Conservation (phyloP, 2,329 filamentous ascomycete species). For the Claviceps sp. region DNA sequence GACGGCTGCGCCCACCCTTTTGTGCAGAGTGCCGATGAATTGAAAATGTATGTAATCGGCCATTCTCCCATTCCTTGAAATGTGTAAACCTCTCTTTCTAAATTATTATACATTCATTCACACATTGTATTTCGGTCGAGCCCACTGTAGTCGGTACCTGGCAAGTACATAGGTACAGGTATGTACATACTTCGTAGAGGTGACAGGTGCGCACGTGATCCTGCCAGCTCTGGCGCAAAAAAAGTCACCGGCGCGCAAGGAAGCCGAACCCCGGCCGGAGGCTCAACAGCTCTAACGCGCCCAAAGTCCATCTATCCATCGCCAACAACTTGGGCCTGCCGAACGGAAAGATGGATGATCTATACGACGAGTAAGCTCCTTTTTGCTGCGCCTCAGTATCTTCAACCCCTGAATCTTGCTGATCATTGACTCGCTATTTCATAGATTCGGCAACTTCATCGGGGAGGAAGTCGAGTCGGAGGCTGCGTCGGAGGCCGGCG, state of each 20-base stretch:
- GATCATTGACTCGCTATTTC: constrained; percentile 4
- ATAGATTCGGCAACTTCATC: constrained; percentile 94
- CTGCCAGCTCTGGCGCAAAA: constrained; percentile 8
- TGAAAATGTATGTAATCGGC: too few relatives aligned
- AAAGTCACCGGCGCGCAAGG: constrained; percentile 6
- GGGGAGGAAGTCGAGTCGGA: constrained; percentile 80
- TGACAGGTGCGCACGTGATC: constrained; percentile 6
- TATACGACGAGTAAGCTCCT: constrained; percentile 74
- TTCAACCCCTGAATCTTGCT: neutral
- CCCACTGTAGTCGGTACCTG: too few relatives aligned
- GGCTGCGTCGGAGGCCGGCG: constrained; percentile 67
- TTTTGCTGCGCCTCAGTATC: neutral
- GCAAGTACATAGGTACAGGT: too few relatives aligned
- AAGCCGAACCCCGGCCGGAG: neutral
- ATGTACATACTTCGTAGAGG: too few relatives aligned
- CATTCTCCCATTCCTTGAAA: too few relatives aligned
- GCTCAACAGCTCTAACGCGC: constrained; percentile 4
- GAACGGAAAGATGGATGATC: constrained; percentile 62
- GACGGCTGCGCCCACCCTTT: too few relatives aligned
- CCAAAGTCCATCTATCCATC: constrained; percentile 14
- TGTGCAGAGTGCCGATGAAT: too few relatives aligned
- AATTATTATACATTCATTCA: too few relatives aligned
- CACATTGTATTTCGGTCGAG: too few relatives aligned
- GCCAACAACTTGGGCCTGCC: constrained; percentile 4
- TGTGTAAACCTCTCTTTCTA: too few relatives aligned